These are phyloP conservation scores for Ganoderma lingzhi DNA, from an alignment of 1,284 basidiomycete species.

Conservation along the genomic window DNA sequence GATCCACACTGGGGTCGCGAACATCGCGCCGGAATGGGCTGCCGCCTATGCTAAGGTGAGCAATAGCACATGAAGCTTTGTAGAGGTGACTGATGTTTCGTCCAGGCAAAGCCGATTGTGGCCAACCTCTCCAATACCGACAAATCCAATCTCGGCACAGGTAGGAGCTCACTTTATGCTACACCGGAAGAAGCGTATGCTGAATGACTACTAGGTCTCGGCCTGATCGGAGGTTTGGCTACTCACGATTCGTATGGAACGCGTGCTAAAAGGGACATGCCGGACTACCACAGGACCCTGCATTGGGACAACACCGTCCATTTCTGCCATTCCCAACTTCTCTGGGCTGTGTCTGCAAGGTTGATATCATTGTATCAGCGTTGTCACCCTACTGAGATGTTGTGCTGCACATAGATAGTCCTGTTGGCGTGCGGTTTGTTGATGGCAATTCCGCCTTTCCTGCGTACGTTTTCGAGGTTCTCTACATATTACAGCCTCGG, in stretches of 20 bases:
- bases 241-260: conserved; percentile 5
- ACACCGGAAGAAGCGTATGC: not conserved
- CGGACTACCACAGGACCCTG: conserved; percentile 53
- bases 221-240: conserved; percentile 54
- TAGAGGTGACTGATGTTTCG: not conserved
- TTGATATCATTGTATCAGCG: conserved; percentile 31
- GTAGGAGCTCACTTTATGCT: conserved; percentile 39
- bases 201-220: conserved; percentile 30
- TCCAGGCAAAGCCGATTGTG: conserved; percentile 54
- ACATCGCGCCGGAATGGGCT: conserved; percentile 59
- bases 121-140: conserved; percentile 59
- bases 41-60: conserved; percentile 59
- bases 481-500: not conserved
- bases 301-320: conserved; percentile 71
- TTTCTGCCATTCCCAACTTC: conserved; percentile 64
- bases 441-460: conserved; percentile 77
- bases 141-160: conserved; percentile 65
- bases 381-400: not conserved
- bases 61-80: not conserved
- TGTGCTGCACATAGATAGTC: conserved; percentile 50
- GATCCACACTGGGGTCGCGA: conserved; percentile 40
- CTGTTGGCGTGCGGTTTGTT: conserved; percentile 71
- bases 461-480: conserved; percentile 49
- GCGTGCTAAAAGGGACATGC: not conserved
- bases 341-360: conserved; percentile 76